Evolutionary conservation across 371 early-diverging fungal species (phyloP).

Genomic region (Syncephalastrum sp.): DNA sequence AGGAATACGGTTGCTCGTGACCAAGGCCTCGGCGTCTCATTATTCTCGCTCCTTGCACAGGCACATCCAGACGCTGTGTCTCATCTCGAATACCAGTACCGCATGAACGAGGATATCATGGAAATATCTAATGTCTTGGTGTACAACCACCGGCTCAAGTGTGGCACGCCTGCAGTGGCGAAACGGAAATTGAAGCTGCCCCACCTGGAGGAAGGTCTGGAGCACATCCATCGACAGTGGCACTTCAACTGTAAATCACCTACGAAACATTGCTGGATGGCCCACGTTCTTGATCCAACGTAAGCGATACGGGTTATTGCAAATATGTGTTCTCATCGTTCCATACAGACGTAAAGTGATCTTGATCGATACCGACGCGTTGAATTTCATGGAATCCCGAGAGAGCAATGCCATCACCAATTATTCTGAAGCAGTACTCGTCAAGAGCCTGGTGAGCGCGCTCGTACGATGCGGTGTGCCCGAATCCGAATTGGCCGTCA

Average conservation of each 20-base stretch:
- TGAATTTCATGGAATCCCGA: conserved; percentile 61
- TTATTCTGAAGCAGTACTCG: conserved; percentile 66
- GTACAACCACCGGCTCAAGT: conserved; percentile 77
- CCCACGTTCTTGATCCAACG: conserved; percentile 60
- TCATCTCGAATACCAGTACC: conserved; percentile 89
- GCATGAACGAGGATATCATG: conserved; percentile 97
- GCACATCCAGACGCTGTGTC: conserved; percentile 79
- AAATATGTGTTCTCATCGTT: neutral
- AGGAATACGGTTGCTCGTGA: conserved; percentile 52
- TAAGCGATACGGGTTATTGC: conserved; percentile 14
- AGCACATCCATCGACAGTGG: conserved; percentile 14
- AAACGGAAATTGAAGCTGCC: conserved; percentile 53
- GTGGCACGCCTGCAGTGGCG: conserved; percentile 73
- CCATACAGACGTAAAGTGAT: conserved; percentile 59
- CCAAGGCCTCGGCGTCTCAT: conserved; percentile 55
- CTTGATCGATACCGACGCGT: conserved; percentile 81
- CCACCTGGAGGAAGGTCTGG: conserved; percentile 26
- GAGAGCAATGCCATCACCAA: conserved; percentile 61
- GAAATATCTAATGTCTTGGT: conserved; percentile 82
- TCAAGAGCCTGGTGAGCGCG: conserved; percentile 53
- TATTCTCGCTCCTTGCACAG: conserved; percentile 82
- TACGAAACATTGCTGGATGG: conserved; percentile 61
- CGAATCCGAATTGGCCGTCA: conserved; percentile 70
- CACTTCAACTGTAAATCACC: conserved; percentile 3
- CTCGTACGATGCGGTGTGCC: conserved; percentile 67